Percentiles rank a stretch among this genome's conserved stretches.
Conservation (phyloP, 2,329 filamentous ascomycete species). For the Aspergillus fischeri region DNA sequence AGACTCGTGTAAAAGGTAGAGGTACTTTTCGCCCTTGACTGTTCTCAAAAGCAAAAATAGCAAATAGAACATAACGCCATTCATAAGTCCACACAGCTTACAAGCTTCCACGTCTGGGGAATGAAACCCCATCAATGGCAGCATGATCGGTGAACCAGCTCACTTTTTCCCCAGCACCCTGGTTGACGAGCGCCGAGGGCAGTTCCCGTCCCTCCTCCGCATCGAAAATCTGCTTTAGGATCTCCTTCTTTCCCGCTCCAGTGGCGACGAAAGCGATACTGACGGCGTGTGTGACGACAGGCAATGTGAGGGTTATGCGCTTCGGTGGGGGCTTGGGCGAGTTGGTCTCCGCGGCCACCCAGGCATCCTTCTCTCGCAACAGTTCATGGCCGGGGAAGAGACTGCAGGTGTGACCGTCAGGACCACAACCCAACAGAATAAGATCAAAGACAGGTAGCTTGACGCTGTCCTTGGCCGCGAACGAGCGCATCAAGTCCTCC, state of each 20-base stretch:
- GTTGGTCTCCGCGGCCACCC: conserved; percentile 88
- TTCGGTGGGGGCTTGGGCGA: conserved; percentile 90
- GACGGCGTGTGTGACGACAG: conserved; percentile 81
- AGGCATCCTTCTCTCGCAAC: conserved; percentile 79
- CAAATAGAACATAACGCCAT: not conserved
- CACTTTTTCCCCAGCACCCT: conserved; percentile 75
- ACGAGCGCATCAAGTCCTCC: conserved; percentile 75
- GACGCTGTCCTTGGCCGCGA: conserved; percentile 89
- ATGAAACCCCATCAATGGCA: conserved; percentile 80
- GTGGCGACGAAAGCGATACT: conserved; percentile 90
- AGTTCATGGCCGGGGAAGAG: conserved; percentile 88
- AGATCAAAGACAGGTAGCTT: conserved; percentile 94
- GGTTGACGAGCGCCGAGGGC: conserved; percentile 85
- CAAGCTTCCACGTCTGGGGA: conserved; percentile 68
- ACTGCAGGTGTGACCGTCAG: conserved; percentile 95
- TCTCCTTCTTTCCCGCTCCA: conserved; percentile 81
- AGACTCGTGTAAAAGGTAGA: not conserved
- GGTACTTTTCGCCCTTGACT: not conserved
- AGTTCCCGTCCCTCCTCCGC: conserved; percentile 65
- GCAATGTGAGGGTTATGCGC: conserved; percentile 87
- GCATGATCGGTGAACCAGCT: conserved; percentile 92
- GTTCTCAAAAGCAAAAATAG: not conserved
- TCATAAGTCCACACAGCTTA: conserved; percentile 27
- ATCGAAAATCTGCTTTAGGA: conserved; percentile 91
- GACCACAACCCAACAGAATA: conserved; percentile 86